phyloP scores from a whole-genome alignment of 495 filamentous ascomycete genomes.

The Tricharina praecox region DNA sequence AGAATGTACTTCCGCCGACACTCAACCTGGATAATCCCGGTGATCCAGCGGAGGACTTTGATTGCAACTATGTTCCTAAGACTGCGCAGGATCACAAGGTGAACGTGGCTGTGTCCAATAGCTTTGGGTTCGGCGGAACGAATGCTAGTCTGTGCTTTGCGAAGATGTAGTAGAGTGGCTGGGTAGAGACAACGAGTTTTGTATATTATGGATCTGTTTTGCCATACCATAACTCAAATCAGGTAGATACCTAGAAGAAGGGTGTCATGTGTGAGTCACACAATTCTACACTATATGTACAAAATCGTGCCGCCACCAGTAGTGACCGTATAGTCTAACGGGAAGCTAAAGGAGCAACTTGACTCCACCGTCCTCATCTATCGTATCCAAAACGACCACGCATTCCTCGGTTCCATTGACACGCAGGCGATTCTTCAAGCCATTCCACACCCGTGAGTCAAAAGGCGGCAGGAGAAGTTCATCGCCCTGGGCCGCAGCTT shows the following conservation, averaged over 20 bases:
- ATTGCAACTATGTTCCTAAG: slow-evolving; percentile 75
- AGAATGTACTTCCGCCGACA: slow-evolving; percentile 76
- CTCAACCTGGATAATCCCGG: slow-evolving; percentile 50
- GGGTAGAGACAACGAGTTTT: too few species aligned
- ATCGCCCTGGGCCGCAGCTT: slow-evolving; percentile 1
- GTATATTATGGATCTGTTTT: too few species aligned
- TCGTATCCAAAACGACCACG: slow-evolving; percentile 31
- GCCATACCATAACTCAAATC: too few species aligned
- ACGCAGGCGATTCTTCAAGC: slow-evolving; percentile 46
- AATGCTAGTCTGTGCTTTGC: slow-evolving; percentile 81
- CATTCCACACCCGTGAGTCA: slow-evolving; percentile 38
- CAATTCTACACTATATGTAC: too few species aligned
- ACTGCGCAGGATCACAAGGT: slow-evolving; percentile 51
- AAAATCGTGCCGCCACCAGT: too few species aligned
- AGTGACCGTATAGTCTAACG: too few species aligned
- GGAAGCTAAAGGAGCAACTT: too few species aligned
- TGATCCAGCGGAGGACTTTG: slow-evolving; percentile 44
- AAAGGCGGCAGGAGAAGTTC: slow-evolving; percentile 16
- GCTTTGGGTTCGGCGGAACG: slow-evolving; percentile 95
- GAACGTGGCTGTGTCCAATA: slow-evolving; percentile 71
- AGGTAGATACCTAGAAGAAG: too few species aligned
- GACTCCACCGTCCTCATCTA: not conserved
- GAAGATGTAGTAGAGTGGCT: slow-evolving; percentile 20
- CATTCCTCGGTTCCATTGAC: slow-evolving; percentile 48
- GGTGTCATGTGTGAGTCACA: too few species aligned